Evolutionary conservation across 805 yeast species (phyloP), one percentile per base, ranked within the genome.

Genomic region (Spathaspora arborariae): DNA sequence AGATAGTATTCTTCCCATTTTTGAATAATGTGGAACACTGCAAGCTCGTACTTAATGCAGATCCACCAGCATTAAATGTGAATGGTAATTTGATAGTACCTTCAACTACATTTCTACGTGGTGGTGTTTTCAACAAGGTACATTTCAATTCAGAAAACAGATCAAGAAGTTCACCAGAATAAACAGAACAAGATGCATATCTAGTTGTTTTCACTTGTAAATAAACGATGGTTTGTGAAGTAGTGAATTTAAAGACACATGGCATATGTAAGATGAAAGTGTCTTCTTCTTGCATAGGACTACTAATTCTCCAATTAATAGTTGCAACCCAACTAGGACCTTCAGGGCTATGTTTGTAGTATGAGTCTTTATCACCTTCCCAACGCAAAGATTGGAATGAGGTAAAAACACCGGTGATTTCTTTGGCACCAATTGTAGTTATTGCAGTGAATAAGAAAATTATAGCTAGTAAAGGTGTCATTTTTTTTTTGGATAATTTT

Each of bases 221-320:
- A 33, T 43, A 40, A 9, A 62, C 45, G 4, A 46, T 20, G n/a
- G 48, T 13, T 16, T 47, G 27, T 3, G 47, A n/a, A 4, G 56
- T 39, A 2, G 56, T 55, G 42, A 61, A 56, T 37, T 55, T 57
- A 44, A 50, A 62, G 7, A 56, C 64, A 50, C 64, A 56, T 2
- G 67, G 67, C 51, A 64, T 44, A 20, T 45, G 38, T 40, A 64
- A 56, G 8, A 54, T 45, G 34, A 64, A 63, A 6, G 64, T 61
- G 45, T 64, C 69, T 27, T 64, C 65, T 0, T 66, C 35, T 0
- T 19, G 16, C 24, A 22, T 22, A 5, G 24, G 8, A 6, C 8
- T 6, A 6, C 24, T 8, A 6, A 22, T 22, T 22, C 24, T 22
- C 24, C 24, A 22, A 22, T 5, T 22, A 5, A 22, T 6, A 5